Conservation (phyloP, 805 yeast genomes). For the Zygosaccharomyces gambellarensis region DNA sequence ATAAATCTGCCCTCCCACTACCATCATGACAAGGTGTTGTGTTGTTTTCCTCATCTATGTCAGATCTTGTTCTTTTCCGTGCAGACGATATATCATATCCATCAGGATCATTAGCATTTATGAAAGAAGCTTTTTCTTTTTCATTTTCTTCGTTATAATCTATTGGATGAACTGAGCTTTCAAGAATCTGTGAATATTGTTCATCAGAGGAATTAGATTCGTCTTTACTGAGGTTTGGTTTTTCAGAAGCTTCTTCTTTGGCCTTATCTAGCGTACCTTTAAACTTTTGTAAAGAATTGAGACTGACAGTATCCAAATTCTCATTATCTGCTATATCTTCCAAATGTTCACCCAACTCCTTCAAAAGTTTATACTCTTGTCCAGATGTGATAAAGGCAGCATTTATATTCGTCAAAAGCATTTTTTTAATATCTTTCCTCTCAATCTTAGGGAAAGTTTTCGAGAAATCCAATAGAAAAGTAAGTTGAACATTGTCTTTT, state of each 20-base stretch:
- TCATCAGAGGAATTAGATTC: slow-evolving; percentile 13
- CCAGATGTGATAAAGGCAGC: slow-evolving; percentile 43
- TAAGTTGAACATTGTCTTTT: slow-evolving; percentile 49
- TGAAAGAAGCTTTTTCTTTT: background rate
- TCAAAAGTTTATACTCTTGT: slow-evolving; percentile 26
- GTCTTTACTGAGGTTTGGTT: background rate
- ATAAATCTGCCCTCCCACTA: background rate
- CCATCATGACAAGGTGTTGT: too few relatives aligned
- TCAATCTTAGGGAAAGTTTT: slow-evolving; percentile 44
- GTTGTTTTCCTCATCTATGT: background rate
- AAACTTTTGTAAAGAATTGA: slow-evolving; percentile 36
- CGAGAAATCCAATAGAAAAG: slow-evolving; percentile 51
- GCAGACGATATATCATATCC: background rate
- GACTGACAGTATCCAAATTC: slow-evolving; percentile 32
- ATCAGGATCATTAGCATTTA: background rate
- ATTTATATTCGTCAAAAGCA: slow-evolving; percentile 47
- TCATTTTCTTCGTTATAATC: background rate
- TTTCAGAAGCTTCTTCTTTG: slow-evolving; percentile 14
- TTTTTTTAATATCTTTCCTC: slow-evolving; percentile 49
- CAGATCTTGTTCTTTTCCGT: slow-evolving; percentile 1
- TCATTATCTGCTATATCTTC: slow-evolving; percentile 33
- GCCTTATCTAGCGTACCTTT: slow-evolving; percentile 9
- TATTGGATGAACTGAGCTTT: slow-evolving; percentile 4
- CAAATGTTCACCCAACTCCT: slow-evolving; percentile 25
- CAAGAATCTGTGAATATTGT: slow-evolving; percentile 23